Percentiles rank a stretch among this genome's conserved stretches.
Evolutionary conservation across 164 flowering plant genomes (phyloP).

Genomic region (Dillenia turbinata): DNA sequence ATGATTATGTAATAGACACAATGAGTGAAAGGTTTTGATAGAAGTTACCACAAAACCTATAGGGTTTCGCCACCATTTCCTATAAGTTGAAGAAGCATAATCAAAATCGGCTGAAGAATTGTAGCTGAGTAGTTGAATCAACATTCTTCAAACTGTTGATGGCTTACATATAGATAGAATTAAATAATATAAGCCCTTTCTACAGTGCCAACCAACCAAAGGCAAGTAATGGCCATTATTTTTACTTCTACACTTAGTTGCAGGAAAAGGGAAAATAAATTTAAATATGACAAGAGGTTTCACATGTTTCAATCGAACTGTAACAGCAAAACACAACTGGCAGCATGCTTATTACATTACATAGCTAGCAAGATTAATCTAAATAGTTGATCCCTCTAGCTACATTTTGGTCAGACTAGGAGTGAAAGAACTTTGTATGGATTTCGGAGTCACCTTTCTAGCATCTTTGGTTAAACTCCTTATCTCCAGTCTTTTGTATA

Average conservation of each 20-base stretch:
- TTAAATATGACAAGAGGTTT: not conserved
- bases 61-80: conserved; percentile 99
- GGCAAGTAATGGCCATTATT: not conserved
- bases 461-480: too few species aligned
- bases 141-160: conserved; percentile 98
- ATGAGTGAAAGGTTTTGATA: too few species aligned
- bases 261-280: not conserved
- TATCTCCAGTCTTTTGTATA: too few species aligned
- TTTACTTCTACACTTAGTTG: too few species aligned
- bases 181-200: not conserved
- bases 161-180: conserved; percentile 55
- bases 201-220: not conserved
- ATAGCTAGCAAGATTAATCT: too few species aligned
- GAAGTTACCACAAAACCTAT: conserved; percentile 45
- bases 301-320: not conserved
- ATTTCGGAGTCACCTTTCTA: too few species aligned
- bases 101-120: conserved; percentile 93
- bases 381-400: too few species aligned
- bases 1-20: not conserved
- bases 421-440: too few species aligned
- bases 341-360: too few species aligned
- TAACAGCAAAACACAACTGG: not conserved
- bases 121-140: conserved; percentile 88
- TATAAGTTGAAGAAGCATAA: conserved; percentile 98
- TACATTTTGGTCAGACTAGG: too few species aligned